Base-by-base conservation (phyloP, 805 yeast genomes). In the Candida maltosa region DNA sequence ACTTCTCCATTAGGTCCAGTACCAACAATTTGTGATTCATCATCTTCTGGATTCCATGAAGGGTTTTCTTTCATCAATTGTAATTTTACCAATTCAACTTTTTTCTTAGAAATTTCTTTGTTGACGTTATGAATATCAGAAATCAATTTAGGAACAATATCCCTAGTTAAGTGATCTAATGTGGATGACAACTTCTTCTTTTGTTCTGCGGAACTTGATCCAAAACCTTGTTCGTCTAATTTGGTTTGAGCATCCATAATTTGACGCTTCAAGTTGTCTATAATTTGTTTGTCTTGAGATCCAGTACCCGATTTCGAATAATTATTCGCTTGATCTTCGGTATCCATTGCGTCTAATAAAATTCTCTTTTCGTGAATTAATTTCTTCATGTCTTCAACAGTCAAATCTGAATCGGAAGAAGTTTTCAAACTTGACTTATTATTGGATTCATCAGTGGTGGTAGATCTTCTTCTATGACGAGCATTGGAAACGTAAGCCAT, bases 1-100 rank as follows among this genome's bases (percentile, higher is more conserved):
- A 87, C 75, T 40, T 78, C 78, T 20, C 97, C 97, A 50, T 83
- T 78, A 31, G 87, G 83, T 6, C 97, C 97, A 5, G 93, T 76
- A 4, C 96, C 97, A 18, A 70, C 67, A 32, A 83, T 71, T 10
- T 62, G 64, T 1, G 55, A 53, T 22, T 62, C 69, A 15, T 53
- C 45, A 29, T 35, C 45, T 16, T 56, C 57, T 1, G 72, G 69
- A 26, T 47, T 48, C 59, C 87, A 70, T 2, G 78, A 73, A 8
- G 96, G 96, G 49, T 84, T 74, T 43, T 76, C 77, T 46, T 72
- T 76, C 32, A 66, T 70, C 44, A 81, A 60, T 38, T 69, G 59
- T 24, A 73, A 56, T 47, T 81, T 78, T 54, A 75, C 78, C 11
- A 83, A 51, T 46, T 82, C 84, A 38, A 84, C 67, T 47, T 80